These are phyloP conservation scores for Ustilago cynodontis DNA, from an alignment of 1,284 basidiomycete species.

Conservation along the genomic window DNA sequence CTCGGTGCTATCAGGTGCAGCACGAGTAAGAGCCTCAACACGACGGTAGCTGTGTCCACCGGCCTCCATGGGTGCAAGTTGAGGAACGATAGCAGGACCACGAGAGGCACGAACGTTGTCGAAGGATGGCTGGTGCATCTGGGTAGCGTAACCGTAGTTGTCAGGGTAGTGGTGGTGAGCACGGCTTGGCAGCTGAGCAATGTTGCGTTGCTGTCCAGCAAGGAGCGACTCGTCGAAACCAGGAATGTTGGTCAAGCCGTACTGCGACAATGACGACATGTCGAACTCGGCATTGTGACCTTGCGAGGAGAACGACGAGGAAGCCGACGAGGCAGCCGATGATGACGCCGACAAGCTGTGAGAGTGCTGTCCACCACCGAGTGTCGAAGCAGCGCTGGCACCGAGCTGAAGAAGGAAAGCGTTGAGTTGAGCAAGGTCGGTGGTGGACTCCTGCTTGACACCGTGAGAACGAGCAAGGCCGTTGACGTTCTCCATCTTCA, in stretches of 20 bases:
- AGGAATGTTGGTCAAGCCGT: conserved; percentile 61
- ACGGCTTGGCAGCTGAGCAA: conserved; percentile 58
- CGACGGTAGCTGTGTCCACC: conserved; percentile 58
- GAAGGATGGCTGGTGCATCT: conserved; percentile 45
- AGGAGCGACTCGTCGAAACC: conserved; percentile 62
- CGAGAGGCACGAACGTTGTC: conserved; percentile 53
- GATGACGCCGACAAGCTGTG: conserved; percentile 35
- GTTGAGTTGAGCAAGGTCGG: conserved; percentile 68
- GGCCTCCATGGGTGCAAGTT: conserved; percentile 57
- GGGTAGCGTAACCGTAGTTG: conserved; percentile 19
- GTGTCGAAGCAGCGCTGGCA: conserved; percentile 58
- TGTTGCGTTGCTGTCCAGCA: conserved; percentile 30
- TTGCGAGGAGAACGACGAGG: conserved; percentile 42
- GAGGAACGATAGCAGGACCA: conserved; percentile 54
- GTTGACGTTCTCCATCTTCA: conserved; percentile 17
- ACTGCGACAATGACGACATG: conserved; percentile 53
- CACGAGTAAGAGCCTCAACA: conserved; percentile 65
- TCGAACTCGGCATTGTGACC: conserved; percentile 51
- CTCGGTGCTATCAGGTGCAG: conserved; percentile 49
- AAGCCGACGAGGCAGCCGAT: conserved; percentile 19
- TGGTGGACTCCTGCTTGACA: conserved; percentile 72
- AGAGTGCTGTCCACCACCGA: conserved; percentile 45
- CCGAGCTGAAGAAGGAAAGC: conserved; percentile 68
- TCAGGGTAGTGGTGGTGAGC: conserved; percentile 38
- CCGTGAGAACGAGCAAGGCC: conserved; percentile 60